Conservation (phyloP, 257 asterid species). For the Petunia axillaris region DNA sequence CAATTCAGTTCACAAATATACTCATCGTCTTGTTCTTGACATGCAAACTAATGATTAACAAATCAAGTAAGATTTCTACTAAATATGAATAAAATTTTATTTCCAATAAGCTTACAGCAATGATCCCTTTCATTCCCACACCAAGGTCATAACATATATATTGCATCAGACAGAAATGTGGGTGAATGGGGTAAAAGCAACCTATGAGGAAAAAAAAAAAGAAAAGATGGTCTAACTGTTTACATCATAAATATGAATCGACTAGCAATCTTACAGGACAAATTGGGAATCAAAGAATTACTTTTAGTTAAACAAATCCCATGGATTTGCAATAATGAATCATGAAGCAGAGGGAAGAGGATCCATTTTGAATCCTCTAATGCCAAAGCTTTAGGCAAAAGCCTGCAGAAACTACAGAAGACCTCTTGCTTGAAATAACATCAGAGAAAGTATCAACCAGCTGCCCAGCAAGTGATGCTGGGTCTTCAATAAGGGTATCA, state of each 20-base stretch:
- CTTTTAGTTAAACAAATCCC: background rate
- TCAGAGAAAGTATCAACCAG: conserved; percentile 73
- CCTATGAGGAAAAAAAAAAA: background rate
- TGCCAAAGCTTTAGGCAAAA: conserved; percentile 96
- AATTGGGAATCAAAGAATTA: conserved; percentile 18
- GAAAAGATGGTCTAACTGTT: conserved; percentile 7
- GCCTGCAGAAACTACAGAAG: conserved; percentile 60
- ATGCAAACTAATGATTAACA: background rate
- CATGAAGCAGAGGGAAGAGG: conserved; percentile 18
- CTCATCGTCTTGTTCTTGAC: background rate
- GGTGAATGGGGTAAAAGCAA: conserved; percentile 7
- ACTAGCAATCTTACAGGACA: background rate
- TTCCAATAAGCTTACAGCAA: conserved; percentile 14
- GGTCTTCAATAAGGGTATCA: conserved; percentile 75
- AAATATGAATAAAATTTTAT: background rate
- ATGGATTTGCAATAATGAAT: conserved; percentile 1
- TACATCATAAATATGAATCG: conserved; percentile 18
- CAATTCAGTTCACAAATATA: background rate
- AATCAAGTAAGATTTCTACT: background rate
- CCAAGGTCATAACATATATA: background rate
- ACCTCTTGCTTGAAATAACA: conserved; percentile 59
- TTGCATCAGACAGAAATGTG: background rate
- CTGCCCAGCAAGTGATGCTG: conserved; percentile 83
- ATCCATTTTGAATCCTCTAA: conserved; percentile 35
- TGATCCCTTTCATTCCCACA: conserved; percentile 9